Evolutionary conservation across 768 basidiomycete genomes (phyloP), one percentile per base, ranked within the genome.

Genomic region (Leucosporidium creatinivorum): DNA sequence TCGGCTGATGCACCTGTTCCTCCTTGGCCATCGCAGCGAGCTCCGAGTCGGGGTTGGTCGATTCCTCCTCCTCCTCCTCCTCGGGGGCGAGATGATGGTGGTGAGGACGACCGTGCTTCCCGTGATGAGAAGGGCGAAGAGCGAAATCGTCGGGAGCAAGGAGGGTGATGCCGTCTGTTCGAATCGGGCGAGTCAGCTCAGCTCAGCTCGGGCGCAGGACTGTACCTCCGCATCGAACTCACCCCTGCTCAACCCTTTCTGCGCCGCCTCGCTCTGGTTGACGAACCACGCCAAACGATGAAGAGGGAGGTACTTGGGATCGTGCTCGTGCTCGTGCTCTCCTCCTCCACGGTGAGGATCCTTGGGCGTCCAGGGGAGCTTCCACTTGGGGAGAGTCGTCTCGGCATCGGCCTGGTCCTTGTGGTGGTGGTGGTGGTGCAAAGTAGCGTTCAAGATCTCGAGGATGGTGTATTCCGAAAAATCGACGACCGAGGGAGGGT

Each of bases 81-180:
- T 5, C n/a, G n/a, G n/a, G n/a, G n/a, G n/a, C n/a, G n/a, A n/a
- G n/a, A n/a, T n/a, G n/a, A n/a, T n/a, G n/a, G n/a, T n/a, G n/a
- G n/a, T n/a, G n/a, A n/a, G n/a, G n/a, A n/a, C n/a, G n/a, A 17
- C 39, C 15, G 13, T 44, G 39, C 39, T 44, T 44, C 39, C 15
- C 15, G 47, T 54, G 65, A 58, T 65, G 66, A 6, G 71, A 69
- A 4, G 68, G 69, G 10, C 63, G 68, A 1, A 75, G 60, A 6
- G 75, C 70, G n/a, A 39, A 30, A 58, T 75, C 71, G 50, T 75
- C 75, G 1, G 75, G 75, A 3, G 75, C 75, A 50, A 75, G 67
- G 19, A 75, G 67, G 3, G 75, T 74, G 58, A 72, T 63, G 17
- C 58, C 62, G 18, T 69, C 54, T 44, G 13, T 44, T 44, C 39